phyloP scores from a whole-genome alignment of 106 monocot species.

The Xerophyta viscosa region DNA sequence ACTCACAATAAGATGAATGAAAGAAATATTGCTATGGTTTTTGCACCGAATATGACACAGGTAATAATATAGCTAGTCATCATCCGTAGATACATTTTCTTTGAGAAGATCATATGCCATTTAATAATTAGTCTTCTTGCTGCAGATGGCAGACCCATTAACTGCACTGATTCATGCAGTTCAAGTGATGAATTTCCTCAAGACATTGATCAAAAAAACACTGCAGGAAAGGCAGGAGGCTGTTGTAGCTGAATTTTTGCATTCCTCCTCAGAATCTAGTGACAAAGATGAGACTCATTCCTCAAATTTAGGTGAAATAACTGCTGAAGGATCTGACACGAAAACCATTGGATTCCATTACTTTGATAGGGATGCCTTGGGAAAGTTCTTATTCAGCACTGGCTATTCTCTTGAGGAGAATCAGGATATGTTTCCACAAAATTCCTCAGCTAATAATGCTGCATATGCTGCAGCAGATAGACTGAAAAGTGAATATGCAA shows the following conservation, averaged over 20 bases:
- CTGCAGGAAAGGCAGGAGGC: slow-evolving; percentile 52
- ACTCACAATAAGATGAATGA: slow-evolving; percentile 86
- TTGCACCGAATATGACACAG: slow-evolving; percentile 97
- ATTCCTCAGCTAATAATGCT: slow-evolving; percentile 11
- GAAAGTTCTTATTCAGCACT: slow-evolving; percentile 12
- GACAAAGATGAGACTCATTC: slow-evolving; percentile 21
- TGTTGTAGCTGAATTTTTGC: slow-evolving; percentile 10
- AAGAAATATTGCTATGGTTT: slow-evolving; percentile 87
- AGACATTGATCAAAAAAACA: slow-evolving; percentile 56
- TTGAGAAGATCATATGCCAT: too few species aligned
- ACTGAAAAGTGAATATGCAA: slow-evolving; percentile 16
- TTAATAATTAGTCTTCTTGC: too few species aligned
- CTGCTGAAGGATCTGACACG: not conserved
- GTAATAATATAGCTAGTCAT: slow-evolving; percentile 11
- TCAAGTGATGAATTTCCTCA: slow-evolving; percentile 92
- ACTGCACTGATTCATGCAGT: slow-evolving; percentile 87
- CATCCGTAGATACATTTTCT: too few species aligned
- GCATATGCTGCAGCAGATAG: slow-evolving; percentile 11
- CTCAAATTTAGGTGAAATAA: slow-evolving; percentile 12
- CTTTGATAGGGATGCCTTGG: slow-evolving; percentile 18
- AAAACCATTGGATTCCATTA: slow-evolving; percentile 7
- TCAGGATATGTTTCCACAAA: slow-evolving; percentile 4
- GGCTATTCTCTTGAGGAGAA: slow-evolving; percentile 14
- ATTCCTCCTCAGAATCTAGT: slow-evolving; percentile 27
- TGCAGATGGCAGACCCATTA: slow-evolving; percentile 87